phyloP scores from a whole-genome alignment of 2,329 filamentous ascomycete species.

The Emericellopsis cladophorae region DNA sequence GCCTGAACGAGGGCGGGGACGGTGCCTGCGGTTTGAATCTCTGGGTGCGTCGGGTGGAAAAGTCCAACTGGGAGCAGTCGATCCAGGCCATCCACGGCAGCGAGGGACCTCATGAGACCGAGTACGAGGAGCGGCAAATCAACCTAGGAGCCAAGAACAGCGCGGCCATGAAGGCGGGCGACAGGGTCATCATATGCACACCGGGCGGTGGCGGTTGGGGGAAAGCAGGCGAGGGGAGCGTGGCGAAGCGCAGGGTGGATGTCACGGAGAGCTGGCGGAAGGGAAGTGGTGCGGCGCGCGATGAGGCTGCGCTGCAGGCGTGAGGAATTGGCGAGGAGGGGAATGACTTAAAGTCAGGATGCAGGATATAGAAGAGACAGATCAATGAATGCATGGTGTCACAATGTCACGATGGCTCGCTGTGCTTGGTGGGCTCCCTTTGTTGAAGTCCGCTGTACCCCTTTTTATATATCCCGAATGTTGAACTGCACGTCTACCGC shows the following conservation, averaged over 20 bases:
- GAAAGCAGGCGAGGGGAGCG: constrained; percentile 40
- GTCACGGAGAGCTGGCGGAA: constrained; percentile 37
- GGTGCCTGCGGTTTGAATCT: constrained; percentile 71
- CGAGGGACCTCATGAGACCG: constrained; percentile 14
- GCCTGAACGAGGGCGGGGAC: constrained; percentile 70
- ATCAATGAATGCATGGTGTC: too few relatives aligned
- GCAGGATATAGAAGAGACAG: too few relatives aligned
- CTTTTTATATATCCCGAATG: too few relatives aligned
- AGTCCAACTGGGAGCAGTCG: constrained; percentile 35
- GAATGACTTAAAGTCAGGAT: too few relatives aligned
- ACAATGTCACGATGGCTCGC: too few relatives aligned
- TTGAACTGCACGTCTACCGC: too few relatives aligned
- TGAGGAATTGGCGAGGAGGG: constrained; percentile 11
- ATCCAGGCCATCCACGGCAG: constrained; percentile 20
- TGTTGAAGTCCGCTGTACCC: too few relatives aligned
- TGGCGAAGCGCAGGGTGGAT: constrained; percentile 38
- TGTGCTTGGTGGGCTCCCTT: too few relatives aligned
- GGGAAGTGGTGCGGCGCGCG: constrained; percentile 42
- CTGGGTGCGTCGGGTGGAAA: constrained; percentile 67
- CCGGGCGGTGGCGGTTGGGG: constrained; percentile 76
- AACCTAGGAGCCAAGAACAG: constrained; percentile 73
- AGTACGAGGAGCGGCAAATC: constrained; percentile 49
- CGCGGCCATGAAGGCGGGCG: constrained; percentile 61
- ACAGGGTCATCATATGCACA: constrained; percentile 65
- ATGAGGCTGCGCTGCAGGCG: constrained; percentile 46